A percentile compares a stretch with the other conserved stretches of the same genome.
Evolutionary conservation across 106 monocot species (phyloP).

Genomic region (Allium cepa): DNA sequence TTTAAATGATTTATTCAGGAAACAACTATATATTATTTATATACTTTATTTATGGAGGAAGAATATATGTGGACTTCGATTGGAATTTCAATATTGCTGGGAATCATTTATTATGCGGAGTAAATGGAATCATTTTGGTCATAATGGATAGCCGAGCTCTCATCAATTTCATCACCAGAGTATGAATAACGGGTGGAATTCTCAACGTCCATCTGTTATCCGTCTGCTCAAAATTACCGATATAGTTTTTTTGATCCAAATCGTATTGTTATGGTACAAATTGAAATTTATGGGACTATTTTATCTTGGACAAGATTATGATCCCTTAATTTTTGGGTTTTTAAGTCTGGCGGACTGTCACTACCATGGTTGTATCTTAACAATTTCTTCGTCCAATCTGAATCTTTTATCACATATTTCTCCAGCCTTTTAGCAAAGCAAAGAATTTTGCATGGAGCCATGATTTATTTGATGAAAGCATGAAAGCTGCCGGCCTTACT

Average conservation of each 20-base stretch:
- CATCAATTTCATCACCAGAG: conserved; percentile 26
- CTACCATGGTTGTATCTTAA: conserved; percentile 31
- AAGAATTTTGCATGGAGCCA: conserved; percentile 59
- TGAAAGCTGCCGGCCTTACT: conserved; percentile 55
- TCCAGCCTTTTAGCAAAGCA: conserved; percentile 81
- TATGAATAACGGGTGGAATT: conserved; percentile 33
- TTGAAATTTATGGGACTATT: conserved; percentile 12
- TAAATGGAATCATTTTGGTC: conserved; percentile 19
- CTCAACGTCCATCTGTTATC: conserved; percentile 34
- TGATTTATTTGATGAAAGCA: conserved; percentile 78
- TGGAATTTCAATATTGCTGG: conserved; percentile 7
- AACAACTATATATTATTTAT: conserved; percentile 33
- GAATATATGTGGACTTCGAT: conserved; percentile 18
- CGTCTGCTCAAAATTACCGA: conserved; percentile 18
- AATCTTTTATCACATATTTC: conserved; percentile 24
- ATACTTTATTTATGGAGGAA: conserved; percentile 8
- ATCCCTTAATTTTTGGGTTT: conserved; percentile 19
- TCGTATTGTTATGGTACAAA: conserved; percentile 8
- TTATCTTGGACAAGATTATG: conserved; percentile 9
- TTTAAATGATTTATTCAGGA: conserved; percentile 46
- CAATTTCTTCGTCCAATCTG: conserved; percentile 34
- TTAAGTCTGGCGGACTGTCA: conserved; percentile 16
- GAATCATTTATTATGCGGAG: conserved; percentile 14
- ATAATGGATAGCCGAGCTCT: conserved; percentile 27
- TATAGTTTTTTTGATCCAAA: conserved; percentile 8